Conservation (phyloP, 768 basidiomycete species). For the Leccinum uliginosum region DNA sequence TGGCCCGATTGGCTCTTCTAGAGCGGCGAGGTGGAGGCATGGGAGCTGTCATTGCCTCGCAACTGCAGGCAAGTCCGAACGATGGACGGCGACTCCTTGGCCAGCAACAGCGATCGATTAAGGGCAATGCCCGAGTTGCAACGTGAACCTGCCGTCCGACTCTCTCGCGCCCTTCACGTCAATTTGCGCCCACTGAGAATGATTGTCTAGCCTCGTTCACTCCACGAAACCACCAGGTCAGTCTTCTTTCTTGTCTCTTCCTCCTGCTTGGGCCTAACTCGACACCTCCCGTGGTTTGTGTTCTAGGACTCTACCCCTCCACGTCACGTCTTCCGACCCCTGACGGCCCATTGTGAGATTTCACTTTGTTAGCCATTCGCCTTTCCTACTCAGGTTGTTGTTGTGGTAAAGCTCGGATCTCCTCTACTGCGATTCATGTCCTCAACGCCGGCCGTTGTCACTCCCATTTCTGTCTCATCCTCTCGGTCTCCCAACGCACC, state of each 20-base stretch:
- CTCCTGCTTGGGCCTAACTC: neutral
- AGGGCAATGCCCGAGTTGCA: conserved; percentile 13
- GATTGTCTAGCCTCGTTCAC: conserved; percentile 18
- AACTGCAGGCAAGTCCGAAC: conserved; percentile 3
- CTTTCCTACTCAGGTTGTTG: neutral
- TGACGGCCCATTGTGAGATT: conserved; percentile 3
- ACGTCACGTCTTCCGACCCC: neutral
- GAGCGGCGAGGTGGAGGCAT: conserved; percentile 1
- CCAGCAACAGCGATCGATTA: conserved; percentile 9
- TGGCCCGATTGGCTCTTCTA: neutral
- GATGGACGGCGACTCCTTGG: conserved; percentile 2
- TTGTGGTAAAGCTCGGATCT: conserved; percentile 1
- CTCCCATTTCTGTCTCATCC: conserved; percentile 6
- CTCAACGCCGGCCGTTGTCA: conserved; percentile 12
- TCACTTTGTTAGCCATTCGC: conserved; percentile 2
- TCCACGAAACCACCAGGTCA: conserved; percentile 15
- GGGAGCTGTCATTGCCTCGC: conserved; percentile 4
- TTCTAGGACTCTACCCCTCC: neutral
- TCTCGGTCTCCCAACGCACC: conserved; percentile 11
- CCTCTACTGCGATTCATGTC: conserved; percentile 16
- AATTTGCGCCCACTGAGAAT: conserved; percentile 17
- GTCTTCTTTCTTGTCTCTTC: conserved; percentile 3
- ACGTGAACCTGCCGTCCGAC: conserved; percentile 10
- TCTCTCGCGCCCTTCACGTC: conserved; percentile 17
- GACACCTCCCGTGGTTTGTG: neutral